Base-by-base conservation (phyloP, 768 basidiomycete genomes). In the Suillus variegatus region DNA sequence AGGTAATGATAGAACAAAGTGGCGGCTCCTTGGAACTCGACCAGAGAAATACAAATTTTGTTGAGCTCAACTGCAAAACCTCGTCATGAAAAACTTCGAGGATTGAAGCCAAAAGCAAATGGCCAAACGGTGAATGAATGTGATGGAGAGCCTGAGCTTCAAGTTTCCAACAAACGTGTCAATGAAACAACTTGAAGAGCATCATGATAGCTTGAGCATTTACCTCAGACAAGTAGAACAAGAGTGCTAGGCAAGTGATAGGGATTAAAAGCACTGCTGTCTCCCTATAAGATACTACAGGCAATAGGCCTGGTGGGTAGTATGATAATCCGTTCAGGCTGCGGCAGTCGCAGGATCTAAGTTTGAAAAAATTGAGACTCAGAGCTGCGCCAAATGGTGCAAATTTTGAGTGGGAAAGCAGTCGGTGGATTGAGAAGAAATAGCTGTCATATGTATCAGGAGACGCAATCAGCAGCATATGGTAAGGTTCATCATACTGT, bases 61-160 rank as follows among this genome's bases (percentile, higher is more conserved):
- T 72, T 68, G n/a, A 79, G 69, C 25, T 82, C 79, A 89, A 69
- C 0, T 81, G 76, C 3, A 75, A 77, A 13, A 89, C 72, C 70
- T 88, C 88, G 32, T 67, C 70, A 63, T 78, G 80, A 65, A 89
- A 85, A 16, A 77, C 81, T 40, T 84, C 78, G 60, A 81, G 73
- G 68, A 38, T 68, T 1, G 86, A 81, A 3, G 81, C 76, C 41
- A 88, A 77, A 40, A 89, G 76, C 41, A 84, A 69, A 13, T 76
- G 70, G 2, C 82, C 85, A 2, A n/a, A 70, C 4, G 81, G 73
- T 14, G 82, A 79, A 36, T 75, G 72, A 20, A 82, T 81, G 66
- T 85, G 83, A 38, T 68, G 74, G 74, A 82, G 63, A 7, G 82
- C 82, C 69, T 80, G 81, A 74, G 74, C 28, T 28, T 28, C 28